Evolutionary conservation across 2,329 filamentous ascomycete genomes (phyloP).

Genomic region (Colletotrichum sp.): DNA sequence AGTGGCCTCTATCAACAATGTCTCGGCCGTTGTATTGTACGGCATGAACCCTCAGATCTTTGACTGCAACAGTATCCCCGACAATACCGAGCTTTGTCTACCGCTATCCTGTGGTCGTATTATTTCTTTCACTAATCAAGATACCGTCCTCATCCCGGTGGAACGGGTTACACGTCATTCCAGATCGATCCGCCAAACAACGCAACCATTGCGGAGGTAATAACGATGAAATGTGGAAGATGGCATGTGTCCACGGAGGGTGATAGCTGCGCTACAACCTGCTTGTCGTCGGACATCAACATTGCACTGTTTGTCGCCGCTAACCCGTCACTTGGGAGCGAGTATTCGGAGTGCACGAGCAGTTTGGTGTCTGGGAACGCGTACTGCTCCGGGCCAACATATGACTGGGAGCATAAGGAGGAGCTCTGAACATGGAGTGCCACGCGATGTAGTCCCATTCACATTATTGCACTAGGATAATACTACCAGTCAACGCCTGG

Average conservation of each 20-base stretch:
- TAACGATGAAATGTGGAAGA: neutral
- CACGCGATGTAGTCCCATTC: neutral
- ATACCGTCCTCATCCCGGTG: no score
- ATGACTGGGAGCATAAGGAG: neutral
- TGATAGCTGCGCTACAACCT: neutral
- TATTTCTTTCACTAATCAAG: no score
- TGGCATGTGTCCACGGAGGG: neutral
- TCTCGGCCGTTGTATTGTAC: no score
- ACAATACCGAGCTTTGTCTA: no score
- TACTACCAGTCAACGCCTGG: neutral
- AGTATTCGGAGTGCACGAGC: neutral
- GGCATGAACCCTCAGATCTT: no score
- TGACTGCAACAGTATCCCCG: no score
- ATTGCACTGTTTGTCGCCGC: neutral
- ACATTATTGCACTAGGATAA: neutral
- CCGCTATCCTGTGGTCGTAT: no score
- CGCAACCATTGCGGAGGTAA: neutral
- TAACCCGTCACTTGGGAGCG: neutral
- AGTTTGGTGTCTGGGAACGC: neutral
- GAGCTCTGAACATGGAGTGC: neutral
- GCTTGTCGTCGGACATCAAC: neutral
- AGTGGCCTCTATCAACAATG: no score
- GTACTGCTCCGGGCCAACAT: neutral
- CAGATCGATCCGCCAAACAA: rapidly evolving
- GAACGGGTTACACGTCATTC: no score